Evolutionary conservation across 2,329 filamentous ascomycete species (phyloP), one percentile per base, ranked within the genome.

Genomic region (Scopulariopsis brevicaulis): DNA sequence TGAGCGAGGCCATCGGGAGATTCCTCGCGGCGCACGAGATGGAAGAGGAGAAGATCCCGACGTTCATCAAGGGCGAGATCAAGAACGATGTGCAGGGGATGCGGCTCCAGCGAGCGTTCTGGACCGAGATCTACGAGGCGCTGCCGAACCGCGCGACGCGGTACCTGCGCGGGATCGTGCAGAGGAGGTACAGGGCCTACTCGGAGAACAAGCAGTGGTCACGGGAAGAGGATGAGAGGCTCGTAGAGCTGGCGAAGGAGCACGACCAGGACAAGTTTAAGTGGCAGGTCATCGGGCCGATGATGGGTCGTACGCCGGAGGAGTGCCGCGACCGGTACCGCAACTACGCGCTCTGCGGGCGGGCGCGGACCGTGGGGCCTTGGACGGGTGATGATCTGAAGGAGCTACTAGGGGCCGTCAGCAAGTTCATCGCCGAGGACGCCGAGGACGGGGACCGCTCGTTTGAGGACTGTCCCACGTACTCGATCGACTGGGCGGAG

Each of bases 241-340:
- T 89, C 7, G 70, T 65, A 4, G 61, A 71, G 1, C 67, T 81
- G 6, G 74, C 79, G 55, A 70, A 76, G 3, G 61, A 69, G n/a
- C 68, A 79, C 54, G 75, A 77, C 1, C 46, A 43, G 20, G 48
- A 52, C 1, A 58, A 76, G 73, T 22, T 6, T 18, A 80, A 82
- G 59, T 91, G 86, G 84, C 76, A 77, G 12, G 63, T 75, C 32
- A 86, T 91, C 62, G 82, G 77, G 0, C 72, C 75, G n/a, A 62
- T 81, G 24, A 78, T 89, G 62, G 84, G 84, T 61, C 83, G 88
- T 6, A 79, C 83, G 46, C 75, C 80, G 0, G 80, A 83, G 60
- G 86, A 90, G 65, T 77, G 85, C 56, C 80, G 86, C 55, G 86
- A 90, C 66, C 82, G 87, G 3, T 89, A 85, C 74, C 77, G 84